Conservation (phyloP, 495 filamentous ascomycete genomes). For the Symbiotaphrina buchneri region DNA sequence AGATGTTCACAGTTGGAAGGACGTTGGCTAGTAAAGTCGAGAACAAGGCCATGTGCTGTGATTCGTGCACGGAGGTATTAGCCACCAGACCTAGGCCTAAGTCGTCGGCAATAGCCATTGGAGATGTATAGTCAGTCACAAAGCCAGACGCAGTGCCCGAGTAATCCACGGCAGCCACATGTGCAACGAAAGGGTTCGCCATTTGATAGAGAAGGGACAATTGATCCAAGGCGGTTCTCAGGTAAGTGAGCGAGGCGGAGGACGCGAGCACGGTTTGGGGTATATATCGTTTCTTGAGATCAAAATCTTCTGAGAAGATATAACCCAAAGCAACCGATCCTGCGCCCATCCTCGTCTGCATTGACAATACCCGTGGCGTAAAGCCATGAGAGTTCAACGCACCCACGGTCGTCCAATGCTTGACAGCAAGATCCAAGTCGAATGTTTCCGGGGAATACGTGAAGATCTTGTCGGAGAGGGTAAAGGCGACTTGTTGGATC, state of each 20-base stretch:
- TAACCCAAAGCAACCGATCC: constrained; percentile 87
- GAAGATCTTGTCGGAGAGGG: constrained; percentile 87
- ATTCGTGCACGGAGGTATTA: constrained; percentile 68
- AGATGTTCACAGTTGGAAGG: constrained; percentile 73
- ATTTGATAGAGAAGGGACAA: constrained; percentile 71
- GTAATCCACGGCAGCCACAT: constrained; percentile 89
- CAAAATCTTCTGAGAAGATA: constrained; percentile 90
- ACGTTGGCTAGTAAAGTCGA: constrained; percentile 61
- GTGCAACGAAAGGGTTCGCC: constrained; percentile 77
- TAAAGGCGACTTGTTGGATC: constrained; percentile 87
- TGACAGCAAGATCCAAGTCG: constrained; percentile 62
- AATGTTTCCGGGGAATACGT: constrained; percentile 89
- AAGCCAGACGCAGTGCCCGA: constrained; percentile 38
- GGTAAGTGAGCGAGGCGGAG: constrained; percentile 53
- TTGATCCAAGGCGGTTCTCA: constrained; percentile 74
- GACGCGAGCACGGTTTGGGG: constrained; percentile 79
- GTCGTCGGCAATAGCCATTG: constrained; percentile 70
- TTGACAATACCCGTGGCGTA: constrained; percentile 46
- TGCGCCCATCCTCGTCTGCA: constrained; percentile 78
- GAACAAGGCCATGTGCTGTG: constrained; percentile 88
- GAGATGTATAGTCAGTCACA: constrained; percentile 69
- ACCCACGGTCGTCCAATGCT: constrained; percentile 40
- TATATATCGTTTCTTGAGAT: constrained; percentile 70
- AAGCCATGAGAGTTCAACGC: constrained; percentile 67
- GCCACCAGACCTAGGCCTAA: constrained; percentile 70